phyloP scores from a whole-genome alignment of 2,329 filamentous ascomycete species.

The Phialophora verrucosa region DNA sequence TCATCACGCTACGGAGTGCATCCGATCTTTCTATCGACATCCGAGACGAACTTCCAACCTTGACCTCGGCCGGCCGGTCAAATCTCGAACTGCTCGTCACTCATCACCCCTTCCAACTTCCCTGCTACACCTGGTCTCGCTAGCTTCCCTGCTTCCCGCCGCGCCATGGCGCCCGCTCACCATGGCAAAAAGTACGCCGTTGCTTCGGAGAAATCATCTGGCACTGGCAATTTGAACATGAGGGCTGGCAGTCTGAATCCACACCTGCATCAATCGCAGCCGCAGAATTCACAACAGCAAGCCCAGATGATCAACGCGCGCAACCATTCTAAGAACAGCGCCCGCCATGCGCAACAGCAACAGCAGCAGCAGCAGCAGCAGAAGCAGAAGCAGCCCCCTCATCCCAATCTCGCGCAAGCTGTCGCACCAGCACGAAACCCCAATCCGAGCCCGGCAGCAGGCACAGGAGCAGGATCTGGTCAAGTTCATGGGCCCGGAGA shows the following conservation, averaged over 20 bases:
- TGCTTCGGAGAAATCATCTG: slow-evolving; percentile 33
- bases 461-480: slow-evolving; percentile 15
- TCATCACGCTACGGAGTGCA: slow-evolving; percentile 15
- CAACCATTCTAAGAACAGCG: slow-evolving; percentile 17
- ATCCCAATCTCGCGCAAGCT: slow-evolving; percentile 20
- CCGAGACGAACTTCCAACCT: slow-evolving; percentile 19
- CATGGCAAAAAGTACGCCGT: slow-evolving; percentile 32
- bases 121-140: slow-evolving; percentile 24
- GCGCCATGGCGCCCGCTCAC: slow-evolving; percentile 32
- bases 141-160: slow-evolving; percentile 21
- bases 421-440: slow-evolving; percentile 19
- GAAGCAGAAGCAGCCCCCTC: slow-evolving; percentile 4
- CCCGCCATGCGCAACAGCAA: slow-evolving; percentile 15
- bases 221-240: slow-evolving; percentile 19
- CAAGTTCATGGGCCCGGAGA: slow-evolving; percentile 9
- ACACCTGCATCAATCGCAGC: slow-evolving; percentile 10
- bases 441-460: slow-evolving; percentile 16
- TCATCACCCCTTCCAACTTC: slow-evolving; percentile 27
- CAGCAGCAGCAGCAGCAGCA: slow-evolving; percentile 12
- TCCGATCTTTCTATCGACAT: slow-evolving; percentile 22
- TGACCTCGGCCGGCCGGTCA: slow-evolving; percentile 20
- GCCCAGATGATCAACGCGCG: slow-evolving; percentile 14
- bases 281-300: slow-evolving; percentile 11
- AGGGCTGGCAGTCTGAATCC: slow-evolving; percentile 17
- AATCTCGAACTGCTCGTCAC: slow-evolving; percentile 21